Conservation (phyloP, 163 green algal genomes). For the Chlamydomonas reinhardtii region DNA sequence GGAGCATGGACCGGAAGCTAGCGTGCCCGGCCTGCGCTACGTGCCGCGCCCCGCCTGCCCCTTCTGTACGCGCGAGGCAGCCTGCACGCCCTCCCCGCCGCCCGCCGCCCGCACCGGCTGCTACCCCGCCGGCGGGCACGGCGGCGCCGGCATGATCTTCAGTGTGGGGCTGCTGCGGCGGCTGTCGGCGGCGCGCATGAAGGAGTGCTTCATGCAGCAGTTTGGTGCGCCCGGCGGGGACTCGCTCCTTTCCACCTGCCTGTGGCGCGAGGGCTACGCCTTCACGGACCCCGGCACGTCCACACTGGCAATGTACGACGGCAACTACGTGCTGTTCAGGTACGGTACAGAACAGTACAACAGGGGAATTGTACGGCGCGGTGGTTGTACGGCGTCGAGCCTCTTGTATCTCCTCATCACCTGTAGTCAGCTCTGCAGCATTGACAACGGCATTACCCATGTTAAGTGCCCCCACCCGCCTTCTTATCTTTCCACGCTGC, state of each 20-base stretch:
- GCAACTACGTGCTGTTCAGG: constrained; percentile 21
- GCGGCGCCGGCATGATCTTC: constrained; percentile 43
- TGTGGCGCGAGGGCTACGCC: constrained; percentile 38
- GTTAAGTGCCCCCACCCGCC: too few species aligned
- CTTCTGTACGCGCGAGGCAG: constrained; percentile 30
- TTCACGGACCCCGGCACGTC: constrained; percentile 40
- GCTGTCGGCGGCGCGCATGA: neutral
- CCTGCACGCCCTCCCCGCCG: constrained; percentile 13
- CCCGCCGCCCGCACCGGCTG: neutral
- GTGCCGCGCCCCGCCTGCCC: constrained; percentile 24
- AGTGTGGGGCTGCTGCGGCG: constrained; percentile 34
- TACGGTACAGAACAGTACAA: too few species aligned
- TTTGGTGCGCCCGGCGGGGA: constrained; percentile 25
- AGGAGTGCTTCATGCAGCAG: neutral
- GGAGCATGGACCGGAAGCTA: neutral
- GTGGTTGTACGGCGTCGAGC: too few species aligned
- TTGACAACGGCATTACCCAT: too few species aligned
- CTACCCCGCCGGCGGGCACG: constrained; percentile 1
- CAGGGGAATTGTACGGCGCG: too few species aligned
- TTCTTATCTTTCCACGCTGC: too few species aligned
- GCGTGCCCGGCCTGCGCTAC: constrained; percentile 26
- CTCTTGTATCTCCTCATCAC: too few species aligned
- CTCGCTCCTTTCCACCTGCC: constrained; percentile 20
- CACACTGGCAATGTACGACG: constrained; percentile 24
- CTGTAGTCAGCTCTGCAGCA: too few species aligned